Base-by-base conservation (phyloP, 2,329 filamentous ascomycete species). In the Sarocladium kiliense region DNA sequence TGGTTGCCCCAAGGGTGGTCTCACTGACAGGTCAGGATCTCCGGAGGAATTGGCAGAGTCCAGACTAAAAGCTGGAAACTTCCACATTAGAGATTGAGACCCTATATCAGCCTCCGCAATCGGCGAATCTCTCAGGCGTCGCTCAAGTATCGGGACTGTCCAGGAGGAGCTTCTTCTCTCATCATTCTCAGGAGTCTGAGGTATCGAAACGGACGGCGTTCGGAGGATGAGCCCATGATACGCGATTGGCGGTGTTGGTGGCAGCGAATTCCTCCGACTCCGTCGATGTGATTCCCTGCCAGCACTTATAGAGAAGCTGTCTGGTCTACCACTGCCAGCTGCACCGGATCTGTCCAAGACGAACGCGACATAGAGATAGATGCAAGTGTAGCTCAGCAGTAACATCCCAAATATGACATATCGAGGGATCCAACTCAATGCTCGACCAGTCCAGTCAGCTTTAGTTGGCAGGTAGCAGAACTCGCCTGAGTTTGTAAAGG, bases 391-490 rank as follows among this genome's bases (percentile, higher is more conserved):
- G 2, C 88, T 80, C 26, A 75, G 67, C 32, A 89, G 70, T 59
- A 92, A 87, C 25, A 79, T 72, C 9, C 78, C 64, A 60, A 88
- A 82, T 53, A 91, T 84, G 34, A 88, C 60, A 59, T 91, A 91
- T 51, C 88, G 79, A 34, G 88, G 89, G 7, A 88, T 77, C 88
- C 89, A 93, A 56, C 81, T 80, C 2, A 92, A 73, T 0, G 80
- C 83, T 16, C 86, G 72, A 42, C 84, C 77, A 59, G 86, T 86
- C 89, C 88, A 92, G 58, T 78, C 77, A 0, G 86, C 85, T 3
- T 80, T 75, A 16, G 81, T 73, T 0, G 88, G 86, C 2, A 92
- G 74, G 58, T 86, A 86, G 67, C 89, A 93, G 62, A 85, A 87
- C 19, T 84, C 80, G 1, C 85, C 86, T 50, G 82, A 78, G 21